Evolutionary conservation across 2,329 filamentous ascomycete species (phyloP).

Genomic region (Alternaria solani): DNA sequence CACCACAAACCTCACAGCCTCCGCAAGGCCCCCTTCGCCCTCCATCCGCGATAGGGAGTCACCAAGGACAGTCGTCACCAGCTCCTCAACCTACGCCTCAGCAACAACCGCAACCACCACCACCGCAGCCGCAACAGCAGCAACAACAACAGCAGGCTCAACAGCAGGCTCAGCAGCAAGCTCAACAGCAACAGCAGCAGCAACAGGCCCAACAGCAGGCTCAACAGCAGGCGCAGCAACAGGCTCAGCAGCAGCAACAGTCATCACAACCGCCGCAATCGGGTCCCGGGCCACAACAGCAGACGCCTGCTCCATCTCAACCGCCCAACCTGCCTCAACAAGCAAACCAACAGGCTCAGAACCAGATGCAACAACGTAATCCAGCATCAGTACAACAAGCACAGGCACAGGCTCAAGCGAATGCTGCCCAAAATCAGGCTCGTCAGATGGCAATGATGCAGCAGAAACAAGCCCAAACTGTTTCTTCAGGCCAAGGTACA

Average conservation of each 20-base stretch:
- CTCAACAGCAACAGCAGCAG: slow-evolving; percentile 48
- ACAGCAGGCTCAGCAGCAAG: slow-evolving; percentile 50
- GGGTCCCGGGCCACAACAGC: slow-evolving; percentile 55
- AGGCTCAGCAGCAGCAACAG: slow-evolving; percentile 43
- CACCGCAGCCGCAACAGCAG: slow-evolving; percentile 49
- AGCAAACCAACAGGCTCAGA: slow-evolving; percentile 44
- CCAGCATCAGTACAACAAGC: slow-evolving; percentile 45
- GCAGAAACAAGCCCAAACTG: slow-evolving; percentile 36
- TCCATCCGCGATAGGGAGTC: slow-evolving; percentile 48
- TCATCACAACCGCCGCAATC: slow-evolving; percentile 47
- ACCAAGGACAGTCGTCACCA: slow-evolving; percentile 52
- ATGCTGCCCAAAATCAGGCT: slow-evolving; percentile 30
- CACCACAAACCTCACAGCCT: slow-evolving; percentile 45
- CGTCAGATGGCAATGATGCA: slow-evolving; percentile 44
- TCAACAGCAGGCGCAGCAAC: slow-evolving; percentile 49
- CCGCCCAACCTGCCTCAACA: slow-evolving; percentile 43
- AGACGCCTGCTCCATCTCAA: slow-evolving; percentile 51
- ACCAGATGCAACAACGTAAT: slow-evolving; percentile 48
- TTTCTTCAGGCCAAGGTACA: slow-evolving; percentile 52
- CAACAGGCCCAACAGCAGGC: not conserved
- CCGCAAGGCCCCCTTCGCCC: slow-evolving; percentile 51
- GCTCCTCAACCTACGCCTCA: slow-evolving; percentile 48
- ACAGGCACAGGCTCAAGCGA: slow-evolving; percentile 33
- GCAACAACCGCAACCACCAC: slow-evolving; percentile 51
- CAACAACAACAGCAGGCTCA: slow-evolving; percentile 39